Evolutionary conservation across 176 grass and related monocot species (phyloP).

Genomic region (Aegilops speltoides): DNA sequence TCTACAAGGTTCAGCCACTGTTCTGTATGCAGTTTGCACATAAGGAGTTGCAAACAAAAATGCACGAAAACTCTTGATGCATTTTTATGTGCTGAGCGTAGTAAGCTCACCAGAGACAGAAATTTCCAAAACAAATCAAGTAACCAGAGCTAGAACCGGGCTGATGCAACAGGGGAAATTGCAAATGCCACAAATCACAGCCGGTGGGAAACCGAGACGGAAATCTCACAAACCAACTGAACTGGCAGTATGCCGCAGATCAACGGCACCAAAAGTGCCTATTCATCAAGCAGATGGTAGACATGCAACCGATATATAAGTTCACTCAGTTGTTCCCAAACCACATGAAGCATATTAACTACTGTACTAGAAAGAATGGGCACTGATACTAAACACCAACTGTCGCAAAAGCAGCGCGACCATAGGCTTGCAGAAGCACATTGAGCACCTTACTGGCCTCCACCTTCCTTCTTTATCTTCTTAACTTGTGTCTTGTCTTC

Average conservation of each 20-base stretch:
- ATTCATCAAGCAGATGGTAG: not conserved
- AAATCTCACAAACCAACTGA: not conserved
- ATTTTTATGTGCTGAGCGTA: not conserved
- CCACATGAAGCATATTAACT: not conserved
- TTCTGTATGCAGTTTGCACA: not conserved
- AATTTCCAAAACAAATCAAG: not conserved
- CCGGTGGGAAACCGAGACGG: not conserved
- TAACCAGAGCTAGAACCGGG: not conserved
- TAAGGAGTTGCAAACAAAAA: not conserved
- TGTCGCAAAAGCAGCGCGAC: not conserved
- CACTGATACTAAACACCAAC: not conserved
- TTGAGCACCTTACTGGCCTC: constrained; percentile 29
- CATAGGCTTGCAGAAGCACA: constrained; percentile 16
- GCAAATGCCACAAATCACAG: not conserved
- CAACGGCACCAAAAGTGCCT: not conserved
- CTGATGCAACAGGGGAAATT: not conserved
- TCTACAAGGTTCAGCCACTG: not conserved
- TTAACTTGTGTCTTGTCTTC: constrained; percentile 37
- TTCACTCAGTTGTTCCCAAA: not conserved
- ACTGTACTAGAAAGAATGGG: not conserved
- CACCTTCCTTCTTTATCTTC: constrained; percentile 22
- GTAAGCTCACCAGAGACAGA: not conserved
- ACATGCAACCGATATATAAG: not conserved
- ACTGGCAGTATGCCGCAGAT: not conserved
- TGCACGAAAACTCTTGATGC: not conserved